Evolutionary conservation across 306 rosid genomes (phyloP), one percentile per base, ranked within the genome.

Genomic region (Herpetospermum pedunculosum): DNA sequence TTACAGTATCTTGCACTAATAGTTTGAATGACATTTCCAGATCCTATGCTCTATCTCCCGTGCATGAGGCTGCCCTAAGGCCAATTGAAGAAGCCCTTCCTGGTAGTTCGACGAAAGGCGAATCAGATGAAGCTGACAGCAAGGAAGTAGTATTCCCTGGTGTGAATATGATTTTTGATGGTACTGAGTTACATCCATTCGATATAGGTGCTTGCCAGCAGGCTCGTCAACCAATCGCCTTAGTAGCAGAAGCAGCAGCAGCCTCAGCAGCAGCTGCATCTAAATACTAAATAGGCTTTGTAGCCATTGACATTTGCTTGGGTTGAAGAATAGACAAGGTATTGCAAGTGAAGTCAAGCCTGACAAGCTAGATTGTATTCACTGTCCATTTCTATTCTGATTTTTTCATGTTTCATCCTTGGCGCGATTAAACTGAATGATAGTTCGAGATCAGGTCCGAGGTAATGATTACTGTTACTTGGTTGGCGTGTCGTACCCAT

Each of bases 141-240:
- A 88, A 84, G 90, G 97, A 94, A 72, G 88, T 86, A 26, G 81
- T 83, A 78, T 96, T 91, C 78, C 99, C 97, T 6, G 97, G 96
- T 30, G 92, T 89, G 49, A 94, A 89, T 84, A 90, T 94, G 80
- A 80, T 94, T 70, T 94, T 91, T 72, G 96, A 94, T 78, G 99
- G 97, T 77, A 88, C 90, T 23, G 86, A 81, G 84, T 82, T 94
- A 85, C 96, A 84, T 79, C 97, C 90, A 40, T 91, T 94, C 18
- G 99, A 94, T 52, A 83, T 94, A 72, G 88, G 96, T 69, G 99
- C 97, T 81, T 94, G 99, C 80, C 90, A 88, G 65, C 99, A 91
- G 82, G 99, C 92, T 75, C 91, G 96, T 77, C 99, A 86, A 76
- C 90, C 92, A 25, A 86, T 89, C 80, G 83, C 95, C 71, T 81